Evolutionary conservation across 2,329 filamentous ascomycete genomes (phyloP).

Genomic region (Pseudopyricularia javanii): DNA sequence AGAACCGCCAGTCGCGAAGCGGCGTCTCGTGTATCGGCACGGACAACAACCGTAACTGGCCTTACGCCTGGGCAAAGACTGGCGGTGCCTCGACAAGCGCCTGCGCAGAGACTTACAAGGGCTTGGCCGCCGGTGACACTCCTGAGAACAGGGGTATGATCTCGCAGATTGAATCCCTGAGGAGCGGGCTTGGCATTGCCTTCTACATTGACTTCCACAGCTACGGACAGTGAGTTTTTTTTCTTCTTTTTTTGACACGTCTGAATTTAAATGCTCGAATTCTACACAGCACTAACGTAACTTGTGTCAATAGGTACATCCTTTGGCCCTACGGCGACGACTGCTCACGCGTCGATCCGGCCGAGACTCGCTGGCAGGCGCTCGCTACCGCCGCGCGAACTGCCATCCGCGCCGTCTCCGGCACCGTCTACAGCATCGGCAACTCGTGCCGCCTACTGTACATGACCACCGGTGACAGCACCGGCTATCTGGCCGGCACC

Average conservation of each 20-base stretch:
- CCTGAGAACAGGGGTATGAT: conserved; percentile 39
- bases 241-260: not conserved
- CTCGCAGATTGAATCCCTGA: conserved; percentile 18
- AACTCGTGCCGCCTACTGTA: conserved; percentile 51
- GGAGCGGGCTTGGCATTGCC: conserved; percentile 32
- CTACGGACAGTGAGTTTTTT: conserved; percentile 34
- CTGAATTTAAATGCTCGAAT: too few species aligned
- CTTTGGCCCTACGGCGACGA: conserved; percentile 35
- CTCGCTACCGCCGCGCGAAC: not conserved
- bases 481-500: conserved; percentile 32
- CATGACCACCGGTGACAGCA: conserved; percentile 32
- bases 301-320: not conserved
- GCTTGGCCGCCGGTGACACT: conserved; percentile 22
- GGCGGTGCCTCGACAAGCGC: conserved; percentile 34
- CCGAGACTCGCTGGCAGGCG: not conserved
- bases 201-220: conserved; percentile 55
- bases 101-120: conserved; percentile 29
- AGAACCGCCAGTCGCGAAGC: conserved; percentile 35
- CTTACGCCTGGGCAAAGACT: conserved; percentile 28
- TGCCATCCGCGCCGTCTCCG: conserved; percentile 33
- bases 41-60: conserved; percentile 42
- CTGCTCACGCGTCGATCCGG: conserved; percentile 2
- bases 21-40: conserved; percentile 34
- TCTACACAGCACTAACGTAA: too few species aligned
- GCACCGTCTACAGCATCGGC: conserved; percentile 27